Percentiles rank a stretch among this genome's conserved stretches.
Evolutionary conservation across 768 basidiomycete genomes (phyloP).

Genomic region (Boletus insuetus): DNA sequence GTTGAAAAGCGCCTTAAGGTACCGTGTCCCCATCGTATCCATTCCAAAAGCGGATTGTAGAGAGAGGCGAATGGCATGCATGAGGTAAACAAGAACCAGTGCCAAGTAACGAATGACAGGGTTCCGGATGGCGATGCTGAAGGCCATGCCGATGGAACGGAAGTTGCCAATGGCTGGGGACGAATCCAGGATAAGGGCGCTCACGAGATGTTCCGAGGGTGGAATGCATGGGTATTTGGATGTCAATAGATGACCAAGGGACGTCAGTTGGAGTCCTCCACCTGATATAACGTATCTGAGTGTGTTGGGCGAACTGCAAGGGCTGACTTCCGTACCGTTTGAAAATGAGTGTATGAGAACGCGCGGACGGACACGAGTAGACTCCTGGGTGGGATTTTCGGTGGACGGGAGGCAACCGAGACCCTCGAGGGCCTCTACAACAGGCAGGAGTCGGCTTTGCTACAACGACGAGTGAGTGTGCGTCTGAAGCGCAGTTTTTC

Average conservation of each 20-base stretch:
- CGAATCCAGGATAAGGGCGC: slow-evolving; percentile 24
- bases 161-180: slow-evolving; percentile 15
- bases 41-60: slow-evolving; percentile 15
- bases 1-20: slow-evolving; percentile 13
- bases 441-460: slow-evolving; percentile 19
- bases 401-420: slow-evolving; percentile 21
- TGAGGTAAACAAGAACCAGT: slow-evolving; percentile 12
- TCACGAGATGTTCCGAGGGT: slow-evolving; percentile 1
- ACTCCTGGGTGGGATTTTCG: not conserved
- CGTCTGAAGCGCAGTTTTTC: not conserved
- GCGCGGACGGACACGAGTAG: slow-evolving; percentile 12
- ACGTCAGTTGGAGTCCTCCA: slow-evolving; percentile 20
- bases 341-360: slow-evolving; percentile 30
- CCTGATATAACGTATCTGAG: slow-evolving; percentile 11
- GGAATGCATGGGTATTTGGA: slow-evolving; percentile 15
- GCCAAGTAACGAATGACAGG: slow-evolving; percentile 13
- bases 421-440: slow-evolving; percentile 21
- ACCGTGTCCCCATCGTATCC: slow-evolving; percentile 6
- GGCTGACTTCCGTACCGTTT: slow-evolving; percentile 18
- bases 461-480: slow-evolving; percentile 5
- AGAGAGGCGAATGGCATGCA: slow-evolving; percentile 11
- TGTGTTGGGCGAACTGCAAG: not conserved
- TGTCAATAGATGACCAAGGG: slow-evolving; percentile 17
- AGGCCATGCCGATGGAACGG: slow-evolving; percentile 20
- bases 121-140: slow-evolving; percentile 21